Percentiles rank a stretch among this genome's conserved stretches.
Conservation (phyloP, 108 stramenopile genomes). For the Parmales sp. region DNA sequence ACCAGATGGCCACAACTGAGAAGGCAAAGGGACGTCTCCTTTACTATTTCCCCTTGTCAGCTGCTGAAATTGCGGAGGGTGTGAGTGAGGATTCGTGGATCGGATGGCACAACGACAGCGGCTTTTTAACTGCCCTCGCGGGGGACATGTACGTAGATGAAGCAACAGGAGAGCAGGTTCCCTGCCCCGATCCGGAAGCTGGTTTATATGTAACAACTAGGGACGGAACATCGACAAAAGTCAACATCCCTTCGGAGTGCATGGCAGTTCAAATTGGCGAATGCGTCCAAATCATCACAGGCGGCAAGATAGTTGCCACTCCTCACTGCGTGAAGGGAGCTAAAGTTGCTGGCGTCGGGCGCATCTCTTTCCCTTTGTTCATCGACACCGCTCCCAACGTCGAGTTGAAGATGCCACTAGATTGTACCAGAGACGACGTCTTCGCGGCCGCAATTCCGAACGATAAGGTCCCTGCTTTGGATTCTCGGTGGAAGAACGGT, state of each 20-base stretch:
- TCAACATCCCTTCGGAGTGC: conserved; percentile 68
- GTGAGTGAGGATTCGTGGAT: conserved; percentile 69
- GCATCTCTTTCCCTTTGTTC: conserved; percentile 69
- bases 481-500: conserved; percentile 60
- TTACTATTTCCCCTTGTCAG: conserved; percentile 72
- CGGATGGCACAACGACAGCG: conserved; percentile 84
- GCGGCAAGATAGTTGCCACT: conserved; percentile 71
- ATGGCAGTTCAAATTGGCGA: conserved; percentile 89
- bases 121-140: conserved; percentile 78
- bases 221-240: conserved; percentile 37
- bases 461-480: conserved; percentile 60
- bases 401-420: conserved; percentile 45
- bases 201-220: conserved; percentile 71
- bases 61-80: conserved; percentile 9
- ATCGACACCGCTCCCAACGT: conserved; percentile 68
- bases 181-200: conserved; percentile 47
- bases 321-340: conserved; percentile 80
- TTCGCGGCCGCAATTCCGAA: conserved; percentile 31
- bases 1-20: conserved; percentile 54
- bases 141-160: conserved; percentile 74
- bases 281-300: conserved; percentile 78
- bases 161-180: conserved; percentile 41
- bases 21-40: conserved; percentile 81
- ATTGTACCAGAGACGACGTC: conserved; percentile 37
- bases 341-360: conserved; percentile 25